These are phyloP conservation scores for Fusarium sp. DNA, from an alignment of 2,329 filamentous ascomycete genomes.

Conservation along the genomic window DNA sequence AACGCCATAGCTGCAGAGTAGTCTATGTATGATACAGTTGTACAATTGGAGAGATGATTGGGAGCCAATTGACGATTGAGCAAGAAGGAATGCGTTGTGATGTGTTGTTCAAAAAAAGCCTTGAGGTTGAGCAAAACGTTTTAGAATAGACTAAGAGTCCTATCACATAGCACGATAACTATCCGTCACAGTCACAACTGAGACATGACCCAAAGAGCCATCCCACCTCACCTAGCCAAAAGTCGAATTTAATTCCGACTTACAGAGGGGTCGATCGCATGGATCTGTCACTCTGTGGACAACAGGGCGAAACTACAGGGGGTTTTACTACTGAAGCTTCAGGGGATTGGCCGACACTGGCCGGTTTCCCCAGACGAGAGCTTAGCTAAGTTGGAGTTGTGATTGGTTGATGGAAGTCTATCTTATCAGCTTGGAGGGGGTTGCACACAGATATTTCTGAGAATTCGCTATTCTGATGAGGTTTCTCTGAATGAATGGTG, in stretches of 20 bases:
- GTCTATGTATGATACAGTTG: neutral
- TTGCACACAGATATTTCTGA: slow-evolving; percentile 24
- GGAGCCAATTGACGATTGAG: slow-evolving; percentile 1
- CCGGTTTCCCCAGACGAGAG: slow-evolving; percentile 11
- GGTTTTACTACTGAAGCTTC: slow-evolving; percentile 1
- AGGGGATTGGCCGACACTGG: slow-evolving; percentile 1
- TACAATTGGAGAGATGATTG: neutral
- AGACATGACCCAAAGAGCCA: neutral
- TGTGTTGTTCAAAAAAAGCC: neutral
- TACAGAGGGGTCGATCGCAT: neutral
- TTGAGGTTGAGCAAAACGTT: neutral
- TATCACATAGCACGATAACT: slow-evolving; percentile 4
- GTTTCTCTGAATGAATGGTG: neutral
- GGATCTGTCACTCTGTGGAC: slow-evolving; percentile 5
- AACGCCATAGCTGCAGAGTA: slow-evolving; percentile 45
- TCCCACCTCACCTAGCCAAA: slow-evolving; percentile 4
- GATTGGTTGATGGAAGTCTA: slow-evolving; percentile 19
- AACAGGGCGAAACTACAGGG: neutral
- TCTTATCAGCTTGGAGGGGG: slow-evolving; percentile 28
- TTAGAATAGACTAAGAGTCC: neutral
- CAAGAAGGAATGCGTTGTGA: slow-evolving; percentile 11
- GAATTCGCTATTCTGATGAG: slow-evolving; percentile 12
- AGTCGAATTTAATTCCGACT: slow-evolving; percentile 6
- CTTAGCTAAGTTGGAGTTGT: neutral
- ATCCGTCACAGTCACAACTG: slow-evolving; percentile 1